Evolutionary conservation across 2,329 filamentous ascomycete species (phyloP), one percentile per base, ranked within the genome.

Genomic region (Rachicladosporium sp.): DNA sequence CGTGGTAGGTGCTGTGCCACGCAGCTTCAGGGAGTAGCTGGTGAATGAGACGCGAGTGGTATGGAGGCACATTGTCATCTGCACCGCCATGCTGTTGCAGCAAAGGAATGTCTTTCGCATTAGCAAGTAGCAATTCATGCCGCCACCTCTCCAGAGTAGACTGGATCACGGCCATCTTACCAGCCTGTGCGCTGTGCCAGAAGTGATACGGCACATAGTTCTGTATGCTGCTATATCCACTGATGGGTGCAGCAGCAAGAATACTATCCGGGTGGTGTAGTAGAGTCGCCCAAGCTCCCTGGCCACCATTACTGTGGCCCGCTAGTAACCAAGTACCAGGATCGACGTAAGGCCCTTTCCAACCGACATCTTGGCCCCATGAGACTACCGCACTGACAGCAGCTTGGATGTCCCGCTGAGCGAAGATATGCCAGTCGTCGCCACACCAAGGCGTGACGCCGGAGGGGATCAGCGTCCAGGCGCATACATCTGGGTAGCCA

Each of bases 381-480:
- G 54, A 42, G 10, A 63, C 56, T 32, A 76, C 67, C 29, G 66
- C 63, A 4, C 51, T 49, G 4, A 75, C 52, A 3, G 71, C 70
- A 46, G 69, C 69, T 54, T 74, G 63, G 19, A 72, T 62, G 53
- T 78, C 74, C 12, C 67, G 60, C 46, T 70, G 68, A 1, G 73
- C 73, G 71, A 72, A 77, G 4, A 60, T 66, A 50, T 76, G 74
- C 74, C 74, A 77, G 48, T 77, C 74, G 53, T 78, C 73, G 15
- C 69, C 68, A 47, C 69, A 72, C 74, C 74, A 77, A 4, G 69
- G 56, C 11, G 71, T 76, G 10, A 70, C 70, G 13, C 73, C 74
- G 3, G 67, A 71, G 7, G 74, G 72, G 46, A 73, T 68, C 10
- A 77, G 38, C 1, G 69, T 58, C 71, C 71, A 78, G 2, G 70